Evolutionary conservation across 2,329 filamentous ascomycete genomes (phyloP), one percentile per base, ranked within the genome.

Genomic region (Ophiosphaerella narmari): DNA sequence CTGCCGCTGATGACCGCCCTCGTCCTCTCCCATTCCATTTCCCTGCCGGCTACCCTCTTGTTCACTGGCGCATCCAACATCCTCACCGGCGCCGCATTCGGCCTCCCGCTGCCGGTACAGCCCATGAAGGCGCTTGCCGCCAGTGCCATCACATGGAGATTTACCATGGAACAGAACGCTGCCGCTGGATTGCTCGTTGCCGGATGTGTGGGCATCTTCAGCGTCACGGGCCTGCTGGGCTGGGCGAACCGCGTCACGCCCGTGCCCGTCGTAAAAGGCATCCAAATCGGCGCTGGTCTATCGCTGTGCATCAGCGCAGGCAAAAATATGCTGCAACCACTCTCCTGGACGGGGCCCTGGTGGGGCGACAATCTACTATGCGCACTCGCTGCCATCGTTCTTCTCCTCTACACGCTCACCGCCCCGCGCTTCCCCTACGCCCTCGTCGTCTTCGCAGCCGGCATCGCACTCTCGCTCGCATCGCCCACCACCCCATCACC

Each of bases 71-170:
- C 92, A 8, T 93, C 88, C 73, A 97, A 97, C 66, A 84, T 97
- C 47, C 65, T 89, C 11, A 96, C 92, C 0, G 94, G 93, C 14
- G 68, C 86, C 1, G 74, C 87, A 29, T 97, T 97, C 65, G 93
- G 93, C 6, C 88, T 97, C 35, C 93, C 93, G 2, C 76, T 97
- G 3, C 92, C 92, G 0, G 91, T 97, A 0, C 92, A 97, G 75
- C 92, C 92, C 0, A 88, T 88, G 86, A 88, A 88, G 80, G 92
- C 93, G 33, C 95, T 97, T 53, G 92, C 92, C 5, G 90, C 92
- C 1, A 89, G 95, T 0, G 90, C 91, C n/a, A 90, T 97, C 50
- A 80, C 87, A 6, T 80, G 84, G 9, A 78, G 78, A 26, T 86
- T 90, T 56, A 84, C 83, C 1, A 79, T 86, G 14, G 82, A 83